Evolutionary conservation across 2,329 filamentous ascomycete species (phyloP).

Genomic region (Xylaria hypoxylon): DNA sequence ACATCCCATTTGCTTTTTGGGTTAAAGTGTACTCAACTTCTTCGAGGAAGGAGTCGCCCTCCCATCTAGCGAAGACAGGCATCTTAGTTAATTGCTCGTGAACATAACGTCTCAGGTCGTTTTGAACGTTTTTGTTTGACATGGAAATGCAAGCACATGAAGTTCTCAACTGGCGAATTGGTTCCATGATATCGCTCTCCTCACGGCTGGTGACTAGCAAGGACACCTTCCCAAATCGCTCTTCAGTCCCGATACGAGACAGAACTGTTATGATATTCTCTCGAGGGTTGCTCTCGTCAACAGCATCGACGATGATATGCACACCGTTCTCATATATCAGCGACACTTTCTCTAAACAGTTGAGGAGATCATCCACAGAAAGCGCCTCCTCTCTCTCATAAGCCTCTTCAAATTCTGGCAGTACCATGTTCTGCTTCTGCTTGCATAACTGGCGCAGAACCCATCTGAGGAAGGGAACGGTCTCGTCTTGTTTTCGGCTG

Average conservation of each 20-base stretch:
- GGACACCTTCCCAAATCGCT: constrained; percentile 43
- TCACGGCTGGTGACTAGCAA: constrained; percentile 49
- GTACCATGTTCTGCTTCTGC: constrained; percentile 37
- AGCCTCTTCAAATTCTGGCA: constrained; percentile 35
- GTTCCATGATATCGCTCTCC: constrained; percentile 45
- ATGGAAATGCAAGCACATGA: constrained; percentile 43
- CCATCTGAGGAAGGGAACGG: constrained; percentile 46
- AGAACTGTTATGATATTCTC: constrained; percentile 43
- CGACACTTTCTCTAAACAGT: constrained; percentile 41
- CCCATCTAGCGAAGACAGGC: constrained; percentile 26
- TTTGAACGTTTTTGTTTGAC: constrained; percentile 44
- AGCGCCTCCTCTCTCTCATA: constrained; percentile 20
- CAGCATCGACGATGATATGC: constrained; percentile 48
- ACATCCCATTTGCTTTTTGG: constrained; percentile 46
- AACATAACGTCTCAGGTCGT: constrained; percentile 46
- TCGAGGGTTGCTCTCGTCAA: constrained; percentile 48
- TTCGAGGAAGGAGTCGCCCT: constrained; percentile 30
- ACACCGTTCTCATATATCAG: constrained; percentile 37
- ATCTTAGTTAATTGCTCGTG: constrained; percentile 34
- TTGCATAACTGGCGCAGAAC: constrained; percentile 45
- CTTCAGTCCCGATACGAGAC: constrained; percentile 41
- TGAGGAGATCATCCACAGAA: constrained; percentile 39
- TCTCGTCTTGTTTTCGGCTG: constrained; percentile 47
- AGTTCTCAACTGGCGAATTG: constrained; percentile 18
- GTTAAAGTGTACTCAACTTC: constrained; percentile 38